Base-by-base conservation (phyloP, 2,329 filamentous ascomycete species). In the Dactylellina haptotyla region DNA sequence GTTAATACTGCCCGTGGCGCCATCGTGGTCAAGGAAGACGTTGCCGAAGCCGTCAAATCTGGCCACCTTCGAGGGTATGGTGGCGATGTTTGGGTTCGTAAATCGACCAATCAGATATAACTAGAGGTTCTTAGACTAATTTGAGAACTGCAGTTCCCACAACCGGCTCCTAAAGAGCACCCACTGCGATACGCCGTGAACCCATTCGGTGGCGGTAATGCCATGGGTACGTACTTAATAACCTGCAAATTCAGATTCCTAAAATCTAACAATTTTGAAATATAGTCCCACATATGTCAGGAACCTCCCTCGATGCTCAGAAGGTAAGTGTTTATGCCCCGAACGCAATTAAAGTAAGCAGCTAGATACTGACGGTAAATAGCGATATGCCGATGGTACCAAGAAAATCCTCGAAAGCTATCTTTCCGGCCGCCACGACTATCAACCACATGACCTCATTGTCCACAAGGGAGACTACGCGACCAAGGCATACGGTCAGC, bases 21-120 rank as follows among this genome's bases (percentile, higher is more conserved):
- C 83, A 99, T 99, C 81, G 93, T 99, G 79, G 94, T 98, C 84
- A 98, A 98, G 88, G 94, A 98, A 84, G 95, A 98, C 79, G 95
- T 99, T 66, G 95, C 95, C 76, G 93, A 90, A 26, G 95, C 95
- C 54, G 88, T 99, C 82, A 92, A 94, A 86, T 87, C 86, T 32
- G 95, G 95, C 79, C 93, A 98, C 83, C 90, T 96, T 80, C 89
- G 90, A 80, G 92, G 92, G 77, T 96, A 96, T 84, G 92, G 85
- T 50, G 77, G 77, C 50, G 77, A 78, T 37, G 77, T 78, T 61
- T 78, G 77, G 77, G 69, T 75, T 63, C 6, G 63, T 39, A 2
- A 14, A 32, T 23, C 18, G 4, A 9, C n/a, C n/a, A n/a, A 16
- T 20, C 2, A 43, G 18, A 14, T 34, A 14, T n/a, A 14, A n/a